Evolutionary conservation across 2,329 filamentous ascomycete genomes (phyloP).

Genomic region (Rutstroemia sp.): DNA sequence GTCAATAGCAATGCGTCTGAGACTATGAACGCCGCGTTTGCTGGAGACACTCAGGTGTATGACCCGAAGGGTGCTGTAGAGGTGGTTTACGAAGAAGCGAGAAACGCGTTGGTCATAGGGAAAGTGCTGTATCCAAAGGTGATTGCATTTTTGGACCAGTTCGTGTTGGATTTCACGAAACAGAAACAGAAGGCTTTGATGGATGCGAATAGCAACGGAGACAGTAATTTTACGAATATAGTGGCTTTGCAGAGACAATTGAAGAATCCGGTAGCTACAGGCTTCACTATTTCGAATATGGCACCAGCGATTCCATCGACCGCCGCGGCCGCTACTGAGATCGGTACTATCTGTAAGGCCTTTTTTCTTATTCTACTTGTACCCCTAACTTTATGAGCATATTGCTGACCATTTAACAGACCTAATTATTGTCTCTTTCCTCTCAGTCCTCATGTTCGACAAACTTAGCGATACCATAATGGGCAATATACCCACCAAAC

Average conservation of each 20-base stretch:
- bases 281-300: conserved; percentile 12
- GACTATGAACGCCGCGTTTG: conserved; percentile 16
- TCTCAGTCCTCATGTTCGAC: conserved; percentile 17
- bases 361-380: no score
- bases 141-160: conserved; percentile 11
- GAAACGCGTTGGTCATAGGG: conserved; percentile 14
- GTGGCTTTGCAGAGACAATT: conserved; percentile 12
- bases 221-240: conserved; percentile 6
- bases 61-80: conserved; percentile 12
- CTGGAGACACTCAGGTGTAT: conserved; percentile 10
- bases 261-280: conserved; percentile 9
- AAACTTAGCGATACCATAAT: conserved; percentile 15
- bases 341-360: conserved; percentile 17
- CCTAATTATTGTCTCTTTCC: conserved; percentile 17
- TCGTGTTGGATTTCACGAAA: conserved; percentile 14
- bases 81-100: conserved; percentile 15
- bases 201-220: not conserved
- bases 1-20: conserved; percentile 15
- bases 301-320: conserved; percentile 14
- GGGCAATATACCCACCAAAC: conserved; percentile 11
- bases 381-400: not conserved
- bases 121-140: conserved; percentile 10
- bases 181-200: conserved; percentile 12
- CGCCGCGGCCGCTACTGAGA: conserved; percentile 17
- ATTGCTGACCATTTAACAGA: not conserved